Evolutionary conservation across 2,329 filamentous ascomycete genomes (phyloP).

Genomic region (Neopestalotiopsis sp.): DNA sequence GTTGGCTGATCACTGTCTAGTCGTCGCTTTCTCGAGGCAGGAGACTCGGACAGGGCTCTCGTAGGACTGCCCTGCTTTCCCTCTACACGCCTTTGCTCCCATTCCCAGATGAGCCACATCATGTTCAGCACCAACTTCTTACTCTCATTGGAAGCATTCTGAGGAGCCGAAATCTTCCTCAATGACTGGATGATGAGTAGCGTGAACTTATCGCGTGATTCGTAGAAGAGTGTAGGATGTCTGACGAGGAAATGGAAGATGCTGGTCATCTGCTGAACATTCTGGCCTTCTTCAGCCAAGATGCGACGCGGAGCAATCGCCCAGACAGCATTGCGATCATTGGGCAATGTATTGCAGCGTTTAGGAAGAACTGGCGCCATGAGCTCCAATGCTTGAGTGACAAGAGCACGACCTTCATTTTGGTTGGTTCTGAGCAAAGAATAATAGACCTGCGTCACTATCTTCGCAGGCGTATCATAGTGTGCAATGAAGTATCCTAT

Average conservation of each 20-base stretch:
- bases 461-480: constrained; percentile 95
- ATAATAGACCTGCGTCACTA: constrained; percentile 93
- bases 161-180: constrained; percentile 83
- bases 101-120: constrained; percentile 88
- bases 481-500: constrained; percentile 98
- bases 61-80: constrained; percentile 51
- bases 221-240: constrained; percentile 92
- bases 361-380: constrained; percentile 94
- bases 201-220: constrained; percentile 89
- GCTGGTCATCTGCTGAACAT: constrained; percentile 92
- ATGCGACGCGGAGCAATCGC: constrained; percentile 89
- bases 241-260: constrained; percentile 97
- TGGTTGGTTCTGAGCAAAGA: constrained; percentile 91
- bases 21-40: constrained; percentile 76
- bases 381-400: constrained; percentile 92
- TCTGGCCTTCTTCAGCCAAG: constrained; percentile 90
- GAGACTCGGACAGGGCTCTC: constrained; percentile 67
- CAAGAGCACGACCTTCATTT: constrained; percentile 88
- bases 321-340: constrained; percentile 83
- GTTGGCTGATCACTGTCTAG: constrained; percentile 67
- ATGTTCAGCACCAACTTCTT: constrained; percentile 91
- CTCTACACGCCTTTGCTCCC: constrained; percentile 85
- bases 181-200: constrained; percentile 87
- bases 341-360: constrained; percentile 70
- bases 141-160: constrained; percentile 86